phyloP scores from a whole-genome alignment of 768 basidiomycete genomes.

The Dioszegia hungarica region DNA sequence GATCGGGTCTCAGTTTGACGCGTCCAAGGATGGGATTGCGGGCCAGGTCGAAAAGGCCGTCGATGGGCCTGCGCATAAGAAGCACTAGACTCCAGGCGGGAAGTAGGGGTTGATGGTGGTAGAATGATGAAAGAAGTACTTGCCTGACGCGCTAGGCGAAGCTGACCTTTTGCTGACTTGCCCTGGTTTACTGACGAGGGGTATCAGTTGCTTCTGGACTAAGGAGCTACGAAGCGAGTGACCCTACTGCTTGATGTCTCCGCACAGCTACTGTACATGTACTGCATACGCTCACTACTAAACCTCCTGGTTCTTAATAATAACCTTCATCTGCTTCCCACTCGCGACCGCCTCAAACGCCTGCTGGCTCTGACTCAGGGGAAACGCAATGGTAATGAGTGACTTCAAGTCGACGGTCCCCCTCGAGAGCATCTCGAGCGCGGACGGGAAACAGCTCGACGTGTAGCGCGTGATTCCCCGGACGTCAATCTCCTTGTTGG shows the following conservation, averaged over 20 bases:
- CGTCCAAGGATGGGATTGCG: slow-evolving; percentile 5
- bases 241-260: too few relatives aligned
- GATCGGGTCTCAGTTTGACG: slow-evolving; percentile 6
- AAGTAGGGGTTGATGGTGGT: not conserved
- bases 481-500: slow-evolving; percentile 44
- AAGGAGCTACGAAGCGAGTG: too few relatives aligned
- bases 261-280: too few relatives aligned
- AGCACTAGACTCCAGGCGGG: not conserved
- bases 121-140: not conserved
- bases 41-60: slow-evolving; percentile 6
- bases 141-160: too few relatives aligned
- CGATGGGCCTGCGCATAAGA: slow-evolving; percentile 8
- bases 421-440: slow-evolving; percentile 33
- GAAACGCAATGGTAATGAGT: slow-evolving; percentile 31
- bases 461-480: slow-evolving; percentile 42
- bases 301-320: slow-evolving; percentile 39
- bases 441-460: slow-evolving; percentile 34
- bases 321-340: slow-evolving; percentile 38
- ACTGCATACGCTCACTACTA: too few relatives aligned
- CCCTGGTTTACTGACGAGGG: too few relatives aligned
- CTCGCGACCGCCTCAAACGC: slow-evolving; percentile 37
- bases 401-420: slow-evolving; percentile 38
- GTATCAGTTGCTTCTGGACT: too few relatives aligned
- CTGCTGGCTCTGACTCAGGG: slow-evolving; percentile 21
- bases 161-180: too few relatives aligned